Evolutionary conservation across 2,329 filamentous ascomycete genomes (phyloP).

Genomic region (Trichoderma koningii): DNA sequence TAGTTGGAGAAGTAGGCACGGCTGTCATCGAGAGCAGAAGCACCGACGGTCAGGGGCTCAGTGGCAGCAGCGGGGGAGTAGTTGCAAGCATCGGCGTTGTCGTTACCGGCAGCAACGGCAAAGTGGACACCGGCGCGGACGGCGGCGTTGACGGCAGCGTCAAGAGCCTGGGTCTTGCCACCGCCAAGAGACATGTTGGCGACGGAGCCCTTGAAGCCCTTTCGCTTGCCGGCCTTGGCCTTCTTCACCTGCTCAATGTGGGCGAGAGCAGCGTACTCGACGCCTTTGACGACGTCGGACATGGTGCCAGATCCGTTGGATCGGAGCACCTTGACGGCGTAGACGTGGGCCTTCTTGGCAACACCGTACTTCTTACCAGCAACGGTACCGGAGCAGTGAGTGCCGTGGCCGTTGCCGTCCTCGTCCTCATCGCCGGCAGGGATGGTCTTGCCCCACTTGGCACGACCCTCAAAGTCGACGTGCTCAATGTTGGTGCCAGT

Average conservation of each 20-base stretch:
- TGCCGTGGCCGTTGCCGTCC: conserved; percentile 98
- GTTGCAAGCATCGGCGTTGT: conserved; percentile 98
- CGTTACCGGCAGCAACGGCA: conserved; percentile 95
- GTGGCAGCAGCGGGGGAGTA: conserved; percentile 94
- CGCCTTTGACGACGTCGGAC: conserved; percentile 98
- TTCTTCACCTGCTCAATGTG: conserved; percentile 75
- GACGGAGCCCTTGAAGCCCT: conserved; percentile 98
- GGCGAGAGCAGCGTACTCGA: conserved; percentile 85
- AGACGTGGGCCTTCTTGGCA: conserved; percentile 96
- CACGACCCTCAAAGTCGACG: conserved; percentile 96
- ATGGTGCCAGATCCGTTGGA: conserved; percentile 98
- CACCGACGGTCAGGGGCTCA: conserved; percentile 93
- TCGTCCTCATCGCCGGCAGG: conserved; percentile 79
- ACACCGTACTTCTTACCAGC: conserved; percentile 99
- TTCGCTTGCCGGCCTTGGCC: conserved; percentile 84
- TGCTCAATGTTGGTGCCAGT: conserved; percentile 93
- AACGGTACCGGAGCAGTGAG: conserved; percentile 97
- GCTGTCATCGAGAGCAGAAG: conserved; percentile 88
- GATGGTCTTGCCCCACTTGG: conserved; percentile 96
- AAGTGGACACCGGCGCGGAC: conserved; percentile 94
- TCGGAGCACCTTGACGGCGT: conserved; percentile 96
- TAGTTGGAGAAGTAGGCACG: conserved; percentile 99
- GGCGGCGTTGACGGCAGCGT: conserved; percentile 90
- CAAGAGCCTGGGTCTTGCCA: conserved; percentile 91
- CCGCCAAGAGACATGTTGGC: conserved; percentile 99